phyloP scores from a whole-genome alignment of 805 yeast species.

The Wickerhamomyces chambardii region DNA sequence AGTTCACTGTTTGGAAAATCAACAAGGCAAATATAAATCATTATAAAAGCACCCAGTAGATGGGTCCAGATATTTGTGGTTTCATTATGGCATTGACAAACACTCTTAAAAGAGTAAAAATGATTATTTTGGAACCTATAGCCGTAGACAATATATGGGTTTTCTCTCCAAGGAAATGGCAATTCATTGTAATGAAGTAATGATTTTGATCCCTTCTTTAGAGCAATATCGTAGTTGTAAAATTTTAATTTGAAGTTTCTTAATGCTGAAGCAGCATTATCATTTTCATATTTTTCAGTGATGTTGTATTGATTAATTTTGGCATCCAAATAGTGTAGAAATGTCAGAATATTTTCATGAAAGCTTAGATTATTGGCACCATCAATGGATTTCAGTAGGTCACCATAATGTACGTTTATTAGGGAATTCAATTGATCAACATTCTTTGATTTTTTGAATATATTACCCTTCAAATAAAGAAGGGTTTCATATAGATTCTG shows the following conservation, averaged over 20 bases:
- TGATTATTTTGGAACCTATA: constrained; percentile 74
- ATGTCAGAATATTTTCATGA: constrained; percentile 24
- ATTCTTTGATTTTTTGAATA: constrained; percentile 11
- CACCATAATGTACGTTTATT: constrained; percentile 18
- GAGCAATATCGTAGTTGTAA: constrained; percentile 39
- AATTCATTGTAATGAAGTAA: constrained; percentile 76
- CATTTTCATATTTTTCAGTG: constrained; percentile 18
- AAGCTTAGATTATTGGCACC: constrained; percentile 13
- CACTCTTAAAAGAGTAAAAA: constrained; percentile 45
- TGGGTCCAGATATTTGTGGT: constrained; percentile 94
- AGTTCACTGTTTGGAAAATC: constrained; percentile 58
- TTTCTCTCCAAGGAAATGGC: constrained; percentile 92
- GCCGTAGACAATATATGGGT: constrained; percentile 75
- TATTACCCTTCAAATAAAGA: constrained; percentile 16
- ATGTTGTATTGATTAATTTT: constrained; percentile 30
- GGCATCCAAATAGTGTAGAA: constrained; percentile 29
- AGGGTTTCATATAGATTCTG: constrained; percentile 18
- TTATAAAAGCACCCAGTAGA: constrained; percentile 52
- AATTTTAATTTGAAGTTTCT: constrained; percentile 23
- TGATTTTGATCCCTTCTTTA: constrained; percentile 29
- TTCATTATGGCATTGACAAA: constrained; percentile 72
- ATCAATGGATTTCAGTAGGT: constrained; percentile 12
- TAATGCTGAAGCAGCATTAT: constrained; percentile 17
- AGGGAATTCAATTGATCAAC: constrained; percentile 14
- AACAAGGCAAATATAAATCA: constrained; percentile 45